Evolutionary conservation across 2,329 filamentous ascomycete species (phyloP), one percentile per base, ranked within the genome.

Genomic region (Pseudogymnoascus sp.): DNA sequence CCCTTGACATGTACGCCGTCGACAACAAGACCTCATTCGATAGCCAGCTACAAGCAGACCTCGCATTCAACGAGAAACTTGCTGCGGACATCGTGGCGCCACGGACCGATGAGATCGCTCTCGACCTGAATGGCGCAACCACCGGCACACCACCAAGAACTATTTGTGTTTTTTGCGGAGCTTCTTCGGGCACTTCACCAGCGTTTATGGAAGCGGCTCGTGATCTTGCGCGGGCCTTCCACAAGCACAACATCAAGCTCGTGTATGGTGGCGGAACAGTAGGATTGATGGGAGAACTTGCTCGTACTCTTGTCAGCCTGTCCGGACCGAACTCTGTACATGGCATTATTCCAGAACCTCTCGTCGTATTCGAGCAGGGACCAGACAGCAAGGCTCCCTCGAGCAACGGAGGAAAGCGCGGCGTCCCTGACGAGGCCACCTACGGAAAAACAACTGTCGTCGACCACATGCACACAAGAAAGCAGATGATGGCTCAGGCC

Each of bases 241-340:
- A 92, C 72, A 81, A 83, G 60, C 83, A 89, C 71, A 86, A 90
- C 73, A 91, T 95, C 70, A 82, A 84, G 8, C 85, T 99, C 5
- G 92, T 97, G 67, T 99, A 97, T 75, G 94, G 94, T 68, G 94
- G 94, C 68, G 94, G 94, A 71, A 97, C 93, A 2, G 86, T 91
- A 38, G 94, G 94, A 8, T 83, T 99, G 52, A 99, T 99, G 94
- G 94, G 94, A 72, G 92, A 97, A 73, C 16, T 62, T 1, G 91
- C 94, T 52, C 88, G 88, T 70, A 92, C 91, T 0, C 86, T 99
- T 28, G 91, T 95, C 68, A 82, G 88, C 0, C 84, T 97, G 66
- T 86, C 87, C 4, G 93, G 94, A 2, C 91, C 92, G 0, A 75
- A 86, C 60, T 78, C 88, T 11, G 94, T 97, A 14, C 93, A 97